These are phyloP conservation scores for Chlamydomonas sphaeroides DNA, from an alignment of 139 green algal genomes.

Conservation along the genomic window DNA sequence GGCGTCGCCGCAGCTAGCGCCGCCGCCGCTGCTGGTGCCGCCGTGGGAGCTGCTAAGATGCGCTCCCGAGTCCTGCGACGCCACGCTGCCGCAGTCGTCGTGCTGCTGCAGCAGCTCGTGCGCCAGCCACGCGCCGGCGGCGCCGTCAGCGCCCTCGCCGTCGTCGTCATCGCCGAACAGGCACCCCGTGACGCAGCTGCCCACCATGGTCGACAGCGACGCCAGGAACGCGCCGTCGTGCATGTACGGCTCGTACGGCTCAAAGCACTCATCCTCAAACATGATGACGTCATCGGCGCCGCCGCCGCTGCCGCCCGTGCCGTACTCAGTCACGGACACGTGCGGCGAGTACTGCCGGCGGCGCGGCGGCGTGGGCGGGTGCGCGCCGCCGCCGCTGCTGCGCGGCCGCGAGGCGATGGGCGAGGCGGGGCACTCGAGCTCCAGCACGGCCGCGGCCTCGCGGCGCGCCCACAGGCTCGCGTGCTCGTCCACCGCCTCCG, in stretches of 20 bases:
- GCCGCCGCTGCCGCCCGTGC: not conserved
- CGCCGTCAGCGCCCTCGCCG: too few species aligned
- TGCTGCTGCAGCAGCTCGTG: not conserved
- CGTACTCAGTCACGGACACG: too few species aligned
- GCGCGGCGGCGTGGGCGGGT: not conserved
- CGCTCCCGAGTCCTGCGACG: too few species aligned
- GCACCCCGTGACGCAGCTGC: not conserved
- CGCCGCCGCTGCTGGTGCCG: not conserved
- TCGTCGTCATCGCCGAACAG: not conserved
- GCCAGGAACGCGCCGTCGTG: not conserved
- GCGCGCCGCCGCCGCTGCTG: not conserved
- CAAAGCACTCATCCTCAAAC: not conserved
- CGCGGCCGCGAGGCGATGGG: not conserved
- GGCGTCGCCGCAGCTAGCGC: not conserved
- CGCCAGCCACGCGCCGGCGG: not conserved
- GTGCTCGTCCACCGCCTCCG: too few species aligned
- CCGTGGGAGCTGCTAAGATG: too few species aligned
- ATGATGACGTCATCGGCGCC: too few species aligned
- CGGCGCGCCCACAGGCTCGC: too few species aligned
- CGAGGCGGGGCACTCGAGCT: not conserved
- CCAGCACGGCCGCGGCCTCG: not conserved
- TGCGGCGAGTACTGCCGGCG: not conserved
- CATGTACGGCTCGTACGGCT: constrained; percentile 23
- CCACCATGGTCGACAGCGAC: not conserved
- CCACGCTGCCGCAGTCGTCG: constrained; percentile 30